phyloP scores from a whole-genome alignment of 176 grass and related monocot genomes.

The Eleusine coracana region DNA sequence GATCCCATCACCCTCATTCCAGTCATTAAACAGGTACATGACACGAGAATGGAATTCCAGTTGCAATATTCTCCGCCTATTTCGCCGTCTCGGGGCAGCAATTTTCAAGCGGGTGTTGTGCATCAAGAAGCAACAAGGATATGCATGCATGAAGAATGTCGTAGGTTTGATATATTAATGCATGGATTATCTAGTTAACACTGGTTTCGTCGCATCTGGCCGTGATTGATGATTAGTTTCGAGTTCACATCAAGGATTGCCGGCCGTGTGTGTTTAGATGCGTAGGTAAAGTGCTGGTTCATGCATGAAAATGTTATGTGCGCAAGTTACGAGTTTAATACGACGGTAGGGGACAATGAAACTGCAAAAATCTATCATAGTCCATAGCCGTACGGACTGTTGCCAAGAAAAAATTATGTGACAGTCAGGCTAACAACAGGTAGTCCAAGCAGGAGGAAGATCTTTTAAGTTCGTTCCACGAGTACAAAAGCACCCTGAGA shows the following conservation, averaged over 20 bases:
- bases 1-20: constrained; percentile 21
- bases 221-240: constrained; percentile 1
- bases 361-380: too few species aligned
- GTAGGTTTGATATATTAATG: too few species aligned
- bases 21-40: not conserved
- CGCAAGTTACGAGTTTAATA: constrained; percentile 8
- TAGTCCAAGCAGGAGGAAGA: too few species aligned
- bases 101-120: constrained; percentile 7
- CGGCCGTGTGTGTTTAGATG: not conserved
- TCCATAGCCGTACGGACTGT: too few species aligned
- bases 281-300: constrained; percentile 6
- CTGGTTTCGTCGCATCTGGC: not conserved
- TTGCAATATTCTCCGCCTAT: constrained; percentile 14
- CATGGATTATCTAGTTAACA: too few species aligned
- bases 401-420: too few species aligned
- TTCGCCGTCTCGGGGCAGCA: constrained; percentile 5
- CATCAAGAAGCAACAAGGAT: not conserved
- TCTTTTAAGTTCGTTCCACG: too few species aligned
- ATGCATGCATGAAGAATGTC: not conserved
- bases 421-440: too few species aligned
- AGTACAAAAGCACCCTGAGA: too few species aligned
- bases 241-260: constrained; percentile 9
- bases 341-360: too few species aligned
- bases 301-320: constrained; percentile 22
- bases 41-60: not conserved